phyloP scores from a whole-genome alignment of 805 yeast genomes.

The Pichia rugopelliculosa region DNA sequence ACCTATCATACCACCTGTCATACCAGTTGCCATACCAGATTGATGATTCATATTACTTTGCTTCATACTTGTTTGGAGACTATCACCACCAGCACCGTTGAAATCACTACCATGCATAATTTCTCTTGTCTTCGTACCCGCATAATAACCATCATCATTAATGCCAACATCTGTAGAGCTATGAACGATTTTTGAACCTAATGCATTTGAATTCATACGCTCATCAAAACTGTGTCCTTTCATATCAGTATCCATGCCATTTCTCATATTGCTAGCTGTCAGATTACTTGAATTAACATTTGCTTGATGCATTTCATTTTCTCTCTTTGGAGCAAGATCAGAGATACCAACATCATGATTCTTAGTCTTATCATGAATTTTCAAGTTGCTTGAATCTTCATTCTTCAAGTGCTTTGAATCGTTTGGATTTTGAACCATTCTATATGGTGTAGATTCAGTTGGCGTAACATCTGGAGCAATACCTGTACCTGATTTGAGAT shows the following conservation, averaged over 20 bases:
- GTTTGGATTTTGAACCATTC: slow-evolving; percentile 7
- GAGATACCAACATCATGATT: background rate
- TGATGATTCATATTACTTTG: too few species aligned
- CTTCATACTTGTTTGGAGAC: too few species aligned
- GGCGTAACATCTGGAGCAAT: background rate
- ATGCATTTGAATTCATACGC: background rate
- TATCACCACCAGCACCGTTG: background rate
- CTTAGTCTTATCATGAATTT: background rate
- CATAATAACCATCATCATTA: slow-evolving; percentile 5
- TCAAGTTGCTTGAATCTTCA: slow-evolving; percentile 1
- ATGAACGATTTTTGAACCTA: background rate
- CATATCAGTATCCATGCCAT: background rate
- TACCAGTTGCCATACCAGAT: background rate
- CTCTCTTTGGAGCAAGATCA: background rate
- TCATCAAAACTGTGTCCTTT: background rate
- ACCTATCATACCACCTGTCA: too few species aligned
- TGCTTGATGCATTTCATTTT: background rate
- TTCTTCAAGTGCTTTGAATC: background rate
- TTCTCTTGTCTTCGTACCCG: slow-evolving; percentile 1
- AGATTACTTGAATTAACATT: too few species aligned
- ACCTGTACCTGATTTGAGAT: too few species aligned
- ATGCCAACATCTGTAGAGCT: background rate
- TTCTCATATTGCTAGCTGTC: background rate
- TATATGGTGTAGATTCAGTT: slow-evolving; percentile 8
- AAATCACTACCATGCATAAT: background rate